Evolutionary conservation across 176 grass and related monocot species (phyloP).

Genomic region (Phyllostachys edulis): DNA sequence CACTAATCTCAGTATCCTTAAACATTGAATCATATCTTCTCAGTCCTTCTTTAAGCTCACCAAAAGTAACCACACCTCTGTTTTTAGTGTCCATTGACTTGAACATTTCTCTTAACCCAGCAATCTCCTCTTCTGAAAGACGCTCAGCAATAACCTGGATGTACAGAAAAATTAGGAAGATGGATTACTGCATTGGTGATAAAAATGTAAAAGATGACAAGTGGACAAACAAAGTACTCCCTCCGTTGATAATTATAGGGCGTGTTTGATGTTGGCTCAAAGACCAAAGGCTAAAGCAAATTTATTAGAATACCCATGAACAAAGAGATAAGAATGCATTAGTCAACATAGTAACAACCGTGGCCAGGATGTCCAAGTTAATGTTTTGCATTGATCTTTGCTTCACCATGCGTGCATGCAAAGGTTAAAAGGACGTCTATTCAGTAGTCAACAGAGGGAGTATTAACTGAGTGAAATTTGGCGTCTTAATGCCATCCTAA

Average conservation of each 20-base stretch:
- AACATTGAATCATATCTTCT: constrained; percentile 52
- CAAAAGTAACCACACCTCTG: constrained; percentile 46
- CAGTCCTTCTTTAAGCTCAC: constrained; percentile 59
- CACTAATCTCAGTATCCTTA: constrained; percentile 41
- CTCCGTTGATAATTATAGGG: too few species aligned
- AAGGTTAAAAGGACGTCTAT: too few species aligned
- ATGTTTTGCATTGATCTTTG: too few species aligned
- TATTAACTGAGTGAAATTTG: background rate
- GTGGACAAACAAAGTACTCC: background rate
- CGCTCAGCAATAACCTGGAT: constrained; percentile 56
- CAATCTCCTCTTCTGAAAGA: constrained; percentile 69
- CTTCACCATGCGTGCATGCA: too few species aligned
- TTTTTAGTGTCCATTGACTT: constrained; percentile 50
- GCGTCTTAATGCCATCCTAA: background rate
- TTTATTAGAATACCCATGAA: too few species aligned
- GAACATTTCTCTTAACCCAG: constrained; percentile 64
- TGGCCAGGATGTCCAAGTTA: too few species aligned
- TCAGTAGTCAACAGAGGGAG: too few species aligned
- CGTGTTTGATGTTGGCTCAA: too few species aligned
- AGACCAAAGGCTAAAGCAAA: too few species aligned
- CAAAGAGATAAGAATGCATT: too few species aligned
- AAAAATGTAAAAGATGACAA: background rate
- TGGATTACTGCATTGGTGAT: background rate
- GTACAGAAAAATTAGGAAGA: background rate
- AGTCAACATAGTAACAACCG: too few species aligned